A percentile compares a stretch with the other conserved stretches of the same genome.
Evolutionary conservation across 2,329 filamentous ascomycete species (phyloP).

Genomic region (Beauveria caledonica): DNA sequence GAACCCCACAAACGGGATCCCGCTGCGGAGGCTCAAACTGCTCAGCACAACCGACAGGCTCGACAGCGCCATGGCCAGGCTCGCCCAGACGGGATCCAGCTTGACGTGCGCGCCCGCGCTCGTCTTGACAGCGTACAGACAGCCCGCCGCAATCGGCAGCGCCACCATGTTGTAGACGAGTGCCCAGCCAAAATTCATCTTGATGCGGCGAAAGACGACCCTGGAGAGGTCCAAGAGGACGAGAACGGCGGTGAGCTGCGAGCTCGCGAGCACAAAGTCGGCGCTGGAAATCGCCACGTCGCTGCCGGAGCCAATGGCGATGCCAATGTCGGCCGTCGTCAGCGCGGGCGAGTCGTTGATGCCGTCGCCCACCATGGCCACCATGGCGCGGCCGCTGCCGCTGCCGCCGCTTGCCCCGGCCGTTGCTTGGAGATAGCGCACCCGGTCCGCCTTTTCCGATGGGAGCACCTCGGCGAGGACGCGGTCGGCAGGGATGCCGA

Average conservation of each 20-base stretch:
- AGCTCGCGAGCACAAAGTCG: constrained; percentile 73
- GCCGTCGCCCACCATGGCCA: constrained; percentile 84
- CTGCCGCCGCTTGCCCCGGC: constrained; percentile 27
- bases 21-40: constrained; percentile 60
- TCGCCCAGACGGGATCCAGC: constrained; percentile 77
- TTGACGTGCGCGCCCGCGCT: constrained; percentile 46
- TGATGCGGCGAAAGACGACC: constrained; percentile 68
- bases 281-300: constrained; percentile 78
- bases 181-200: constrained; percentile 82
- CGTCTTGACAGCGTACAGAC: constrained; percentile 53
- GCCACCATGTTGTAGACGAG: constrained; percentile 72
- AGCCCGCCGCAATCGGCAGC: constrained; percentile 73
- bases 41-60: constrained; percentile 83
- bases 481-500: constrained; percentile 66
- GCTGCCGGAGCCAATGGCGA: constrained; percentile 75
- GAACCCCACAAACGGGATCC: constrained; percentile 37
- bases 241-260: constrained; percentile 60
- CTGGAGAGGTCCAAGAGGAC: constrained; percentile 64
- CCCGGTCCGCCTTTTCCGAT: constrained; percentile 68
- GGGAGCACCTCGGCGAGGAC: constrained; percentile 85
- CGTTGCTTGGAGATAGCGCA: constrained; percentile 52
- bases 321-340: constrained; percentile 70
- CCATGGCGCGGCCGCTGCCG: constrained; percentile 34
- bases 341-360: constrained; percentile 85
- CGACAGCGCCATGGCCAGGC: constrained; percentile 85